Conservation (phyloP, 768 basidiomycete genomes). For the Podaxis sp. region DNA sequence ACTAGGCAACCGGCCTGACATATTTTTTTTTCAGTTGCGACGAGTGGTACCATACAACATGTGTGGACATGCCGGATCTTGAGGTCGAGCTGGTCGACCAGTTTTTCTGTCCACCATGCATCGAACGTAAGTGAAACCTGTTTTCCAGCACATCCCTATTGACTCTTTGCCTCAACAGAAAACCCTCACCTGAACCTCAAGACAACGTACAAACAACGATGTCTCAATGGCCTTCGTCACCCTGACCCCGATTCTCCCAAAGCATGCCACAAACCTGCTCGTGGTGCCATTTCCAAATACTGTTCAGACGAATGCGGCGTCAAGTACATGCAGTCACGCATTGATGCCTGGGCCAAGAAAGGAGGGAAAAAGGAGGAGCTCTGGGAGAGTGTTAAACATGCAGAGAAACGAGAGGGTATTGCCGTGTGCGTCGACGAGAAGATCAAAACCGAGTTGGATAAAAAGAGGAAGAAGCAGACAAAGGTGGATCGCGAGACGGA, state of each 20-base stretch:
- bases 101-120: constrained; percentile 85
- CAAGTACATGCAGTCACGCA: constrained; percentile 65
- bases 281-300: constrained; percentile 85
- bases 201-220: constrained; percentile 82
- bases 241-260: constrained; percentile 58
- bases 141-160: background rate
- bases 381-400: constrained; percentile 74
- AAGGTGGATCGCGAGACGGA: constrained; percentile 58
- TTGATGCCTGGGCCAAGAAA: constrained; percentile 59
- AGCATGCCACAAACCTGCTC: constrained; percentile 79
- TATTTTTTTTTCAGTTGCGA: constrained; percentile 61
- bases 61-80: constrained; percentile 78
- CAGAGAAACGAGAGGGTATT: constrained; percentile 69
- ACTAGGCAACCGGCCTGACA: background rate
- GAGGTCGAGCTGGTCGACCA: constrained; percentile 89
- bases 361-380: constrained; percentile 64
- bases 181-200: constrained; percentile 56
- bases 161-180: constrained; percentile 36
- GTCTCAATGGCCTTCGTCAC: constrained; percentile 68
- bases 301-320: constrained; percentile 89
- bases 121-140: constrained; percentile 55
- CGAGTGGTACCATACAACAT: constrained; percentile 92
- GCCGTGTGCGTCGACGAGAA: constrained; percentile 45
- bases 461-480: constrained; percentile 26
- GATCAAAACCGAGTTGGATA: constrained; percentile 24